These are phyloP conservation scores for Pseudozyma thailandica DNA, from an alignment of 1,284 basidiomycete genomes.

Conservation along the genomic window DNA sequence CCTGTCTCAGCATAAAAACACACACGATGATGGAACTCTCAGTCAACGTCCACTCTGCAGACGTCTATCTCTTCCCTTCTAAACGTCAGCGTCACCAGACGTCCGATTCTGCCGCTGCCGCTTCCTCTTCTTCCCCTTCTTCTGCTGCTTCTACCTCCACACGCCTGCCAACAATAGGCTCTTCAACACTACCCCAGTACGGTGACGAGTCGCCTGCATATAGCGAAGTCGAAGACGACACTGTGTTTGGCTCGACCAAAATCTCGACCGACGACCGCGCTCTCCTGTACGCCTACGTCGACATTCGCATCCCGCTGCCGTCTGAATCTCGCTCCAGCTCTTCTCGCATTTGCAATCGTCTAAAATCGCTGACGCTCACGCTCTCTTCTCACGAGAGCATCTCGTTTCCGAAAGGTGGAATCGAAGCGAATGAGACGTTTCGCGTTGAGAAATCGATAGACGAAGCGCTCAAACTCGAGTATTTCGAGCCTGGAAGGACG, in stretches of 20 bases:
- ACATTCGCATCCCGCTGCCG: slow-evolving; percentile 15
- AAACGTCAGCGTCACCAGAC: slow-evolving; percentile 20
- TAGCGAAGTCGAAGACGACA: slow-evolving; percentile 16
- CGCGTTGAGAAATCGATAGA: slow-evolving; percentile 22
- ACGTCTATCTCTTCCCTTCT: slow-evolving; percentile 37
- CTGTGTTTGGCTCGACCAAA: slow-evolving; percentile 7
- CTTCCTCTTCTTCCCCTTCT: not conserved
- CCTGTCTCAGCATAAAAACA: no score
- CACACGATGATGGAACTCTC: slow-evolving; percentile 25
- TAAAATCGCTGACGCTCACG: slow-evolving; percentile 32
- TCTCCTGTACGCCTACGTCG: slow-evolving; percentile 31
- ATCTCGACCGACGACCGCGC: slow-evolving; percentile 29
- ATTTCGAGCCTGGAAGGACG: slow-evolving; percentile 27
- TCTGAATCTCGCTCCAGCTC: slow-evolving; percentile 9
- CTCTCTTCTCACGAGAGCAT: slow-evolving; percentile 24
- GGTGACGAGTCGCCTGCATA: slow-evolving; percentile 19
- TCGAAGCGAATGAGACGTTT: slow-evolving; percentile 16
- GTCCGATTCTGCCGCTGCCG: slow-evolving; percentile 1
- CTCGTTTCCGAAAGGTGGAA: slow-evolving; percentile 31
- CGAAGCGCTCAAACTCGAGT: slow-evolving; percentile 16
- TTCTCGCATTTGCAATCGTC: slow-evolving; percentile 14
- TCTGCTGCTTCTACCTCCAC: slow-evolving; percentile 7
- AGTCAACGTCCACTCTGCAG: slow-evolving; percentile 32
- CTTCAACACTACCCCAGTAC: slow-evolving; percentile 1
- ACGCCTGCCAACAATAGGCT: not conserved